A percentile compares a stretch with the other conserved stretches of the same genome.
phyloP scores from a whole-genome alignment of 2,329 filamentous ascomycete genomes.

The Aureobasidium vineae region DNA sequence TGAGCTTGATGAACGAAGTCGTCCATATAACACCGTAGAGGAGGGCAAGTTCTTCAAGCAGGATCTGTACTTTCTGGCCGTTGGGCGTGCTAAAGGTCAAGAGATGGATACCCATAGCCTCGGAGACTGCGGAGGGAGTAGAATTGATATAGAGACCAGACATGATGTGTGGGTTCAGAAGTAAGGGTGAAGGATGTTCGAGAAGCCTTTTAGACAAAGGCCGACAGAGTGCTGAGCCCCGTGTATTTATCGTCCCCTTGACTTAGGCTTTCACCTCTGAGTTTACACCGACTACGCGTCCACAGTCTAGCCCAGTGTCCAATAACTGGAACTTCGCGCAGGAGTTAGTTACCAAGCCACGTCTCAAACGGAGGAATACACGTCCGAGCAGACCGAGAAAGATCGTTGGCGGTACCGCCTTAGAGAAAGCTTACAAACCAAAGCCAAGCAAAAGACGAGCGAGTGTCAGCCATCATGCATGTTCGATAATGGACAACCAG shows the following conservation, averaged over 20 bases:
- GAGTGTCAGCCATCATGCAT: too few relatives aligned
- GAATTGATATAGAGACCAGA: conserved; percentile 46
- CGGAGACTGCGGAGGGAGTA: conserved; percentile 44
- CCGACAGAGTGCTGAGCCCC: not conserved
- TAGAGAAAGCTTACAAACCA: too few relatives aligned
- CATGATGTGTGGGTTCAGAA: not conserved
- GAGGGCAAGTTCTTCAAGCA: conserved; percentile 53
- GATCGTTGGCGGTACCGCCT: too few relatives aligned
- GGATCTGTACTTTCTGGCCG: conserved; percentile 53
- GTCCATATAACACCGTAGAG: conserved; percentile 52
- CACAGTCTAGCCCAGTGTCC: not conserved
- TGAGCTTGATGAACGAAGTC: conserved; percentile 51
- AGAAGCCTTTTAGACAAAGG: too few relatives aligned
- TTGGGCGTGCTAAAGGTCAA: conserved; percentile 54
- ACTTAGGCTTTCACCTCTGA: not conserved
- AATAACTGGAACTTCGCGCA: not conserved
- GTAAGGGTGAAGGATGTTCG: too few relatives aligned
- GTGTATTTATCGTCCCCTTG: not conserved
- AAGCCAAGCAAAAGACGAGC: too few relatives aligned
- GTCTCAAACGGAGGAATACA: not conserved
- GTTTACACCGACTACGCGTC: not conserved
- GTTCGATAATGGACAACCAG: too few relatives aligned
- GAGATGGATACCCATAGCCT: conserved; percentile 53
- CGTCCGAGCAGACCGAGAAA: not conserved
- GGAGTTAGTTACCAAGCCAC: not conserved